Evolutionary conservation across 2,329 filamentous ascomycete species (phyloP).

Genomic region (Aureobasidium namibiae): DNA sequence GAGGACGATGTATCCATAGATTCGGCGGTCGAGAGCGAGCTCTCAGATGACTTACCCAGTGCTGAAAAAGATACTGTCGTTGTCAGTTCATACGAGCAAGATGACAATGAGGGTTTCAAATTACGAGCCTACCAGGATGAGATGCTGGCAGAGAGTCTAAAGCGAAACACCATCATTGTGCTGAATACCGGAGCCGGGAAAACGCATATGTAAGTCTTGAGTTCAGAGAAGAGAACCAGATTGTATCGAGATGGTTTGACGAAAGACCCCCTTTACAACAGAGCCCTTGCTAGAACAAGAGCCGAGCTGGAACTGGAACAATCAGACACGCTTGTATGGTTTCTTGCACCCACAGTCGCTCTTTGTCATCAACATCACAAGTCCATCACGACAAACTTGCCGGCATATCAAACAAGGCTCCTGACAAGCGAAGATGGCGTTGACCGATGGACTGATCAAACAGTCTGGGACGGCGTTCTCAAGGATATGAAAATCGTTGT

Average conservation of each 20-base stretch:
- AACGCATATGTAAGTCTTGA: slow-evolving; percentile 30
- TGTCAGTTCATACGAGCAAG: not conserved
- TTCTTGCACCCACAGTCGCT: slow-evolving; percentile 37
- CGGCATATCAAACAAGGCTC: slow-evolving; percentile 49
- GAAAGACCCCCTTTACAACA: not conserved
- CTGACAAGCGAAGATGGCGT: slow-evolving; percentile 62
- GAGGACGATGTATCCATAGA: not conserved
- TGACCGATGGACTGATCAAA: slow-evolving; percentile 62
- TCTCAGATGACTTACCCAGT: not conserved
- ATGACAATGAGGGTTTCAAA: slow-evolving; percentile 4
- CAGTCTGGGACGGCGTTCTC: slow-evolving; percentile 60
- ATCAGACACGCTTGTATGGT: slow-evolving; percentile 36
- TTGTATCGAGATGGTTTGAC: not conserved
- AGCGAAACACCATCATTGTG: slow-evolving; percentile 38
- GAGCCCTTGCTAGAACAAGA: slow-evolving; percentile 35
- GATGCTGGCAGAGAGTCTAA: slow-evolving; percentile 39
- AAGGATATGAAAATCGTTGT: slow-evolving; percentile 61
- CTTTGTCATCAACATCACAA: slow-evolving; percentile 38
- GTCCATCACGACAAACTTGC: slow-evolving; percentile 28
- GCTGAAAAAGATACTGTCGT: not conserved
- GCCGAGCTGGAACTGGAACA: slow-evolving; percentile 33
- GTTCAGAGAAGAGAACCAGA: not conserved
- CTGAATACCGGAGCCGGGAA: slow-evolving; percentile 45
- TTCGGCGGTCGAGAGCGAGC: not conserved
- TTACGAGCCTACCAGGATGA: slow-evolving; percentile 41